Percentiles rank a stretch among this genome's conserved stretches.
Conservation (phyloP, 305 asterid species). For the Fraxinus floribunda region DNA sequence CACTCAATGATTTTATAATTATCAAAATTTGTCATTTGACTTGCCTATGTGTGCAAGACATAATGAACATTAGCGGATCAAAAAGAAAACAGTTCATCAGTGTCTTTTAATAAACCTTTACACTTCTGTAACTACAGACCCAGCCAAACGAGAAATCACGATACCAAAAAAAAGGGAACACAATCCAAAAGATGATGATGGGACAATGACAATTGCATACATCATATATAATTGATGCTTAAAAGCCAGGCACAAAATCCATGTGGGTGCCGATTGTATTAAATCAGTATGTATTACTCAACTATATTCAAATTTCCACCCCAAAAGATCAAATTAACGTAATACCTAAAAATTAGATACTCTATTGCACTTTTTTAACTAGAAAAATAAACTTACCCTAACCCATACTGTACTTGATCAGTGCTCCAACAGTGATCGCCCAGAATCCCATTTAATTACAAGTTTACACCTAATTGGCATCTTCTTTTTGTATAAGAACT, state of each 20-base stretch:
- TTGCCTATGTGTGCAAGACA: neutral
- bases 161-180: neutral
- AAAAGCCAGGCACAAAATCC: neutral
- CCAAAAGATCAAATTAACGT: neutral
- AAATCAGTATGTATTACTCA: neutral
- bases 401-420: neutral
- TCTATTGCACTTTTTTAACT: neutral
- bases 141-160: neutral
- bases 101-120: neutral
- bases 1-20: neutral
- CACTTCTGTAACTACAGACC: neutral
- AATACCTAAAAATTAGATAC: neutral
- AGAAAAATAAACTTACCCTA: neutral
- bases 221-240: neutral
- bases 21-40: neutral
- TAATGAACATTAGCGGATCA: neutral
- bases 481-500: neutral
- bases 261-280: neutral
- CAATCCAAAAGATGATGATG: neutral
- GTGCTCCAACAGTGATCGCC: neutral
- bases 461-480: neutral
- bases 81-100: neutral
- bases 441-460: neutral
- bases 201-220: neutral
- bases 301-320: neutral